Percentiles rank a stretch among this genome's conserved stretches.
Evolutionary conservation across 2,329 filamentous ascomycete species (phyloP).

Genomic region (Alternaria infectoria): DNA sequence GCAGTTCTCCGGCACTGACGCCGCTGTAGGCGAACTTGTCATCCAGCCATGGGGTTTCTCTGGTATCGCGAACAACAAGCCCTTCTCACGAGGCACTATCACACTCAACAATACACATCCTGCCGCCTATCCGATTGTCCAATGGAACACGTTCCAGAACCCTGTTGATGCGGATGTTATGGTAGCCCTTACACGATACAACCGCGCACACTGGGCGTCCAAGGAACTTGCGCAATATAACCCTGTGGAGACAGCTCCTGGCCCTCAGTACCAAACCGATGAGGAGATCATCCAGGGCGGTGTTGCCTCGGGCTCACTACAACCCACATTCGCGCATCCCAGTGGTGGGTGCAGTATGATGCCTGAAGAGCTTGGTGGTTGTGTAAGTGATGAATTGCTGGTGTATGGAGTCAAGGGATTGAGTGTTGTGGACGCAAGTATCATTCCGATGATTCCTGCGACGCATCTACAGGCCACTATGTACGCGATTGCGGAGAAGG

Average conservation of each 20-base stretch:
- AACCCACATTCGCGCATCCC: slow-evolving; percentile 23
- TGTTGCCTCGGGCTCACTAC: slow-evolving; percentile 2
- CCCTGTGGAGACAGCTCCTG: slow-evolving; percentile 39
- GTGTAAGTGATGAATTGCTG: slow-evolving; percentile 17
- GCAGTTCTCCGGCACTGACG: slow-evolving; percentile 7
- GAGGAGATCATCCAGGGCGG: slow-evolving; percentile 15
- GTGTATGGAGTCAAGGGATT: slow-evolving; percentile 28
- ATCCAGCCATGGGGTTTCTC: slow-evolving; percentile 17
- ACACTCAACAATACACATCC: slow-evolving; percentile 41
- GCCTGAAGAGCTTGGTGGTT: slow-evolving; percentile 24
- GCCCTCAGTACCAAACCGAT: slow-evolving; percentile 17
- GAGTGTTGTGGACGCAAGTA: slow-evolving; percentile 35
- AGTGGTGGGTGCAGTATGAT: slow-evolving; percentile 27
- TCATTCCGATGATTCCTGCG: slow-evolving; percentile 24
- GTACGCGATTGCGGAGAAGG: slow-evolving; percentile 7
- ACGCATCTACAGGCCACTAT: slow-evolving; percentile 29
- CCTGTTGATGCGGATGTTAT: slow-evolving; percentile 45
- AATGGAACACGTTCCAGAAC: slow-evolving; percentile 42
- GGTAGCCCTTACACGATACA: slow-evolving; percentile 37
- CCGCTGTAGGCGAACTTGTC: slow-evolving; percentile 31
- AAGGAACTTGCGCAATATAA: slow-evolving; percentile 28
- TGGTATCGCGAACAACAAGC: slow-evolving; percentile 12
- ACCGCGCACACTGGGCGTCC: slow-evolving; percentile 38
- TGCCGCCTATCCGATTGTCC: slow-evolving; percentile 27
- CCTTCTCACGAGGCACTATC: slow-evolving; percentile 38